Base-by-base conservation (phyloP, 176 grass and related monocot genomes). In the Zea luxurians region DNA sequence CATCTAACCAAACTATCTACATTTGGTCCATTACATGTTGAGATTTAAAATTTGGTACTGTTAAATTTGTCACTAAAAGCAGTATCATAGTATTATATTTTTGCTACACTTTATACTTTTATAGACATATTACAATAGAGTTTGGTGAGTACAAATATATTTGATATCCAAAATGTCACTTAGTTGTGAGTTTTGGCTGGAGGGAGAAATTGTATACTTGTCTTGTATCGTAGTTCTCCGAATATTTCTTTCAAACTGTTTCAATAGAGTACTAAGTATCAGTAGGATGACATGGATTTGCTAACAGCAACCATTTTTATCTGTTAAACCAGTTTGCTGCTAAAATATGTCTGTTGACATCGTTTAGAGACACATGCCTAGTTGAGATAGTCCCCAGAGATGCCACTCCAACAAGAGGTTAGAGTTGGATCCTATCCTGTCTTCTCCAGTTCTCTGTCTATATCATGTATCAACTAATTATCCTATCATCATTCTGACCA, bases 311-410 rank as follows among this genome's bases (percentile, higher is more conserved):
- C 17, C 34, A 4, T 71, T 65, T 85, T 37, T 20, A 77, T 66
- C 57, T 88, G 13, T 77, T 80, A 4, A 80, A 76, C 57, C 81
- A 98, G 95, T 98, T 92, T 87, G 78, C 70, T 67, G 91, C 91
- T 69, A 98, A 92, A 89, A 98, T 98, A 73, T 94, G 95, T 64
- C 67, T 98, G 78, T 47, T 98, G 70, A 98, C 95, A 2, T 98
- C 95, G 2, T 98, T 98, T 73, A 94, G 91, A 85, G 95, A 98
- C 50, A 98, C 70, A 55, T 94, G 95, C 83, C 81, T 90, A n/a
- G 90, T 98, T 27, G 96, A 98, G 91, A 98, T 98, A 79, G 83
- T 88, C 52, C 96, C 96, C 61, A 98, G 78, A 64, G 89, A 92
- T 34, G 73, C 67, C 48, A 12, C 82, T 90, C 91, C 87, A 53